Evolutionary conservation across 176 grass and related monocot species (phyloP).

Genomic region (Raddia distichophylla): DNA sequence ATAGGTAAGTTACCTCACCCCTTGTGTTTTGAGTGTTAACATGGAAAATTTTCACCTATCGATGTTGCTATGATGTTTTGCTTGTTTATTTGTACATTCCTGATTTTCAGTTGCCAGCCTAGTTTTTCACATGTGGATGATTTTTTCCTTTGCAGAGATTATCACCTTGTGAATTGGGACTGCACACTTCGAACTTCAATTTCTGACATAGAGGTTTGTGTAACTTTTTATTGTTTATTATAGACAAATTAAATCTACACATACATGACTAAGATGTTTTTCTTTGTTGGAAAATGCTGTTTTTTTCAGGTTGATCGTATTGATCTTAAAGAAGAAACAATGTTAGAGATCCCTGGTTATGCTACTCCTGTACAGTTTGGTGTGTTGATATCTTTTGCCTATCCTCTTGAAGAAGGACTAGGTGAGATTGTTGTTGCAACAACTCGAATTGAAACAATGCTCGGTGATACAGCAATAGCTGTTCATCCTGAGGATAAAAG

Average conservation of each 20-base stretch:
- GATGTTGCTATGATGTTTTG: background rate
- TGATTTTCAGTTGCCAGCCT: background rate
- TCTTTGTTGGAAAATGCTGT: constrained; percentile 33
- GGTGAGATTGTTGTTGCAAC: constrained; percentile 89
- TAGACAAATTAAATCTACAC: background rate
- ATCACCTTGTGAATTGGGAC: constrained; percentile 96
- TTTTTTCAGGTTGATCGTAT: constrained; percentile 73
- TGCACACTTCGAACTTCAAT: constrained; percentile 88
- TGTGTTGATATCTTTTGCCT: constrained; percentile 86
- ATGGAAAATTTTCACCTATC: background rate
- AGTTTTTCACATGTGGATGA: background rate
- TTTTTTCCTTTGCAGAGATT: constrained; percentile 55
- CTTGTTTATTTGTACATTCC: background rate
- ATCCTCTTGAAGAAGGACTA: constrained; percentile 76
- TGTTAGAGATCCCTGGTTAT: constrained; percentile 77
- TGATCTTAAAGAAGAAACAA: constrained; percentile 78
- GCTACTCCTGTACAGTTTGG: constrained; percentile 67
- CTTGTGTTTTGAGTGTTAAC: constrained; percentile 30
- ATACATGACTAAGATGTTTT: background rate
- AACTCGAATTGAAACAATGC: constrained; percentile 89
- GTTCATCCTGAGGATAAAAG: constrained; percentile 80
- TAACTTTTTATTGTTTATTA: constrained; percentile 26
- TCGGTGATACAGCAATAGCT: constrained; percentile 86
- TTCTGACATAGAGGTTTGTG: constrained; percentile 84
- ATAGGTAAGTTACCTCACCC: constrained; percentile 62